Base-by-base conservation (phyloP, 1,284 basidiomycete species). In the Cystobasidiaceae sp. region DNA sequence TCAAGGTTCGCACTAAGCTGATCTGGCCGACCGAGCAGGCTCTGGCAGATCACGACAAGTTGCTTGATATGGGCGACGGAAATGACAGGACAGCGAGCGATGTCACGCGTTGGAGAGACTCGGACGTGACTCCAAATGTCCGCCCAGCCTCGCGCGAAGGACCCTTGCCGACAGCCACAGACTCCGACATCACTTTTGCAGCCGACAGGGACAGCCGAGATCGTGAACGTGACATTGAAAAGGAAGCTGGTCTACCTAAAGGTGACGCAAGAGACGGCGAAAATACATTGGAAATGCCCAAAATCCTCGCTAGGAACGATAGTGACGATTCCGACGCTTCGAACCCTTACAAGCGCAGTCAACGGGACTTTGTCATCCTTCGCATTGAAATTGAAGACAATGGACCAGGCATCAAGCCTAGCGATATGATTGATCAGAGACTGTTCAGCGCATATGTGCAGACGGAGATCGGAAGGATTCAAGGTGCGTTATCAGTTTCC, bases 391-490 rank as follows among this genome's bases (percentile, higher is more conserved):
- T 66, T 28, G 52, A 39, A 41, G 63, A 66, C 34, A 46, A 58
- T 34, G 63, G 63, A 43, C 55, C 55, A 2, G 62, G 62, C n/a
- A 66, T 60, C 39, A 48, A 33, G 46, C 57, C 55, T 23, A 52
- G 43, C 27, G 61, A 64, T 33, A 45, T 64, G 61, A 44, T 55
- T 11, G 61, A 64, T 25, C 50, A 46, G 11, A 23, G 61, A 21
- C 44, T 64, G 9, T 64, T 64, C 61, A 46, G 43, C n/a, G 46
- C 69, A 1, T 71, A 70, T 30, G 71, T 71, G 2, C 71, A 79
- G 67, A 81, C 79, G 5, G 79, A 80, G 64, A 78, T 79, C 37
- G 90, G 90, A 6, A 81, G 87, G 65, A 82, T 85, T 71, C 91
- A 93, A 79, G 88, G 45, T 46, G 37, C 11, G 37, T 39, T 11